Base-by-base conservation (phyloP, 2,329 filamentous ascomycete genomes). In the Geosmithia morbida region DNA sequence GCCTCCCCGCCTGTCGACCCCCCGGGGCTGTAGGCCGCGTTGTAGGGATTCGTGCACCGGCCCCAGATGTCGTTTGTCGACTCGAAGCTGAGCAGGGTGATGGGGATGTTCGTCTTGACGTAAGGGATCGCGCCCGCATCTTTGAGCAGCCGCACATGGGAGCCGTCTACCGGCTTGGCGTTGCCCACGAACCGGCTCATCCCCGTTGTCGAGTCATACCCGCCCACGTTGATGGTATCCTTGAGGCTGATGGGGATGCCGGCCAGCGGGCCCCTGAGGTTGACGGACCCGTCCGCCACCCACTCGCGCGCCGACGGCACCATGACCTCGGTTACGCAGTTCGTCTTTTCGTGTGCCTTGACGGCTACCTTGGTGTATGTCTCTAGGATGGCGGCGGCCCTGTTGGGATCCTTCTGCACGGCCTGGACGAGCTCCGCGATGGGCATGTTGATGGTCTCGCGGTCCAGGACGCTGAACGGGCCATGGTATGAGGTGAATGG, bases 61-160 rank as follows among this genome's bases (percentile, higher is more conserved):
- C 90, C 89, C 87, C 89, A 97, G 18, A 96, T 69, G 51, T 76
- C 75, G 56, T 80, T 80, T 48, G 79, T 78, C 16, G 84, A 88
- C 63, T 94, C 88, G 56, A 94, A 94, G 49, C 83, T 88, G 41
- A 94, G 72, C 2, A 95, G 74, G 0, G 88, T 94, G 48, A 90
- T 84, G 5, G 89, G 90, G 2, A 94, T 62, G 51, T 92, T 92
- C 1, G 89, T 96, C 70, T 96, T 97, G 52, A 89, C 87, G 59
- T 94, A 95, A 0, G 89, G 89, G 2, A 96, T 74, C 0, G 89
- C 88, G 19, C 89, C 85, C 2, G 87, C 87, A 59, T 92, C 85
- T 59, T 94, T 94, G 46, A 96, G 70, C 41, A 97, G 64, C 48
- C 74, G 76, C 19, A 86, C 81, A 57, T 87, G 77, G 2, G 78